Base-by-base conservation (phyloP, 2,329 filamentous ascomycete species). In the Purpureocillium lavendulum region DNA sequence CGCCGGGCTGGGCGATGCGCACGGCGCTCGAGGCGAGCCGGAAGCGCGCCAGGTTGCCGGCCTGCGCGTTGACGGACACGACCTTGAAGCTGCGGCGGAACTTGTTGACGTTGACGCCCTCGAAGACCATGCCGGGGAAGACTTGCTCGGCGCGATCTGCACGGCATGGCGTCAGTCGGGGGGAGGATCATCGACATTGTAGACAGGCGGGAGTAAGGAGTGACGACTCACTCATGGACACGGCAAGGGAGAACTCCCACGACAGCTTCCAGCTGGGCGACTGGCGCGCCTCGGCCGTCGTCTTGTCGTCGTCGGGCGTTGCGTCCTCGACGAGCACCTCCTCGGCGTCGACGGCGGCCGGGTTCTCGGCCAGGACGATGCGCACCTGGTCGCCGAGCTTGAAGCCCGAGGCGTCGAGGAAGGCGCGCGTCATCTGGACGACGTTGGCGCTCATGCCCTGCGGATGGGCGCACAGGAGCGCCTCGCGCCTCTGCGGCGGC, bases 351-450 rank as follows among this genome's bases (percentile, higher is more conserved):
- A 70, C 65, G 10, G 82, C 59, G 2, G 63, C 49, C 9, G 73
- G 69, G 2, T 71, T 66, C 9, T 73, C 69, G 2, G 71, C 66
- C 17, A 89, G 72, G 7, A 71, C 69, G 35, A 94, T 67, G 28
- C 61, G 61, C 28, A 74, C 64, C 37, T 78, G 73, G 36, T 88
- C 84, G 13, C 79, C 80, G 4, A 92, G 67, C 44, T 82, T 82
- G 49, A 94, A 74, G 1, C 77, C 77, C 48, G 84, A 84, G 7
- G 77, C 73, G 29, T 84, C 81, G 45, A 85, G 82, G 39, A 94
- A 77, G 6, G 77, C 70, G 45, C 85, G 81, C 16, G 85, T 81
- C 66, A 86, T 77, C 67, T 89, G 73, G 36, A 84, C 67, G 41
- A 87, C 70, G 45, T 81, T 75, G 48, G 77, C 77, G 53, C 80